Conservation (phyloP, 202 grass and related monocot species). For the Cymbopogon flexuosus region DNA sequence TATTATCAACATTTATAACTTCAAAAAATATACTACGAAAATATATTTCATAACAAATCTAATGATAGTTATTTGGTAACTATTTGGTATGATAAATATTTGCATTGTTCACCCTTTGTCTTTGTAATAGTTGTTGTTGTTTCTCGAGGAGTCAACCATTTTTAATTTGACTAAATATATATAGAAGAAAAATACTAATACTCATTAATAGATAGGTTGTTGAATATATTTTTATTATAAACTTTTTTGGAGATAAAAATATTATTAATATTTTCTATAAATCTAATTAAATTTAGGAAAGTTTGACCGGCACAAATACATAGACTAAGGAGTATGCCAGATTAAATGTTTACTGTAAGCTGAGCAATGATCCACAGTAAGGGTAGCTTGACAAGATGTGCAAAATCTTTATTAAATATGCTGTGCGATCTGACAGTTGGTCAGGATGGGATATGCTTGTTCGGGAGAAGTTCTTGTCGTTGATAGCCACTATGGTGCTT, state of each 20-base stretch:
- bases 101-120: not conserved
- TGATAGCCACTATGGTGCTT: not conserved
- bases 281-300: too few species aligned
- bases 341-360: not conserved
- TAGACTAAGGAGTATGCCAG: too few species aligned
- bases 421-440: not conserved
- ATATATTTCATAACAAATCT: not conserved
- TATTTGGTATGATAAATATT: not conserved
- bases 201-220: too few species aligned
- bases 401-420: not conserved
- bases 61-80: not conserved
- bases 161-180: too few species aligned
- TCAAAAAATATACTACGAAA: not conserved
- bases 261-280: too few species aligned
- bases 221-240: too few species aligned
- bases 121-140: too few species aligned
- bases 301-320: too few species aligned
- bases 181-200: too few species aligned
- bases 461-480: not conserved
- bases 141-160: too few species aligned
- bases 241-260: too few species aligned
- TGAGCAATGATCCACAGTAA: not conserved
- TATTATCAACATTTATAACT: not conserved
- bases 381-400: not conserved
- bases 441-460: slow-evolving; percentile 21